Conservation (phyloP, 2,329 filamentous ascomycete species). For the Aspergillus sp. region DNA sequence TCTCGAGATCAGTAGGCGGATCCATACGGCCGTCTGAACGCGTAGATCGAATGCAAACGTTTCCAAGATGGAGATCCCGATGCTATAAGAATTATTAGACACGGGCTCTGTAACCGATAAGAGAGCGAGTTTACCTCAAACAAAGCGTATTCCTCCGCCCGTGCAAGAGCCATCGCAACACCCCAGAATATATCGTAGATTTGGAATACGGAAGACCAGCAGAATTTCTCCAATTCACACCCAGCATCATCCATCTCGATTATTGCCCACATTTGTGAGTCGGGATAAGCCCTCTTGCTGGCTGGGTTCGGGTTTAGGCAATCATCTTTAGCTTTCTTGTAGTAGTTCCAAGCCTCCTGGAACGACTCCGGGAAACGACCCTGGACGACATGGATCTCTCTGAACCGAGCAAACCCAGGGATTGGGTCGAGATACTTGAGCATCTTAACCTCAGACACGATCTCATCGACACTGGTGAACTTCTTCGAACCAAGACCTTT, state of each 20-base stretch:
- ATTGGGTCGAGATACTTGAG: conserved; percentile 53
- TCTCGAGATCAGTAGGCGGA: conserved; percentile 24
- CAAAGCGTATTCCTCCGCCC: conserved; percentile 52
- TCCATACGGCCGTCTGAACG: conserved; percentile 25
- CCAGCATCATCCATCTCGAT: conserved; percentile 62
- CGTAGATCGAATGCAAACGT: conserved; percentile 51
- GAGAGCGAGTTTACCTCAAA: conserved; percentile 45
- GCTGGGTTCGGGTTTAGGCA: conserved; percentile 52
- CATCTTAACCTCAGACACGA: conserved; percentile 45
- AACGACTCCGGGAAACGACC: conserved; percentile 50
- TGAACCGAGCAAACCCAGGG: conserved; percentile 57
- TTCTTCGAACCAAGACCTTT: conserved; percentile 36
- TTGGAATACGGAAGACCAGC: conserved; percentile 38
- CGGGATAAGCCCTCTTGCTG: conserved; percentile 47
- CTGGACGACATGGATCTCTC: conserved; percentile 52
- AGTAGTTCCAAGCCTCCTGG: conserved; percentile 38
- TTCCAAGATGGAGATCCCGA: conserved; percentile 60
- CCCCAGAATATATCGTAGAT: conserved; percentile 63
- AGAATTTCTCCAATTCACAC: conserved; percentile 47
- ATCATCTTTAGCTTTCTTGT: conserved; percentile 36
- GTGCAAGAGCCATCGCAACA: conserved; percentile 54
- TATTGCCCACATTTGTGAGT: conserved; percentile 56
- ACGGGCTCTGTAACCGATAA: neutral
- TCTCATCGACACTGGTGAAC: conserved; percentile 42
- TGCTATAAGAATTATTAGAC: conserved; percentile 35